A percentile compares a stretch with the other conserved stretches of the same genome.
phyloP scores from a whole-genome alignment of 345 rosid genomes.

The Anacardium occidentale region DNA sequence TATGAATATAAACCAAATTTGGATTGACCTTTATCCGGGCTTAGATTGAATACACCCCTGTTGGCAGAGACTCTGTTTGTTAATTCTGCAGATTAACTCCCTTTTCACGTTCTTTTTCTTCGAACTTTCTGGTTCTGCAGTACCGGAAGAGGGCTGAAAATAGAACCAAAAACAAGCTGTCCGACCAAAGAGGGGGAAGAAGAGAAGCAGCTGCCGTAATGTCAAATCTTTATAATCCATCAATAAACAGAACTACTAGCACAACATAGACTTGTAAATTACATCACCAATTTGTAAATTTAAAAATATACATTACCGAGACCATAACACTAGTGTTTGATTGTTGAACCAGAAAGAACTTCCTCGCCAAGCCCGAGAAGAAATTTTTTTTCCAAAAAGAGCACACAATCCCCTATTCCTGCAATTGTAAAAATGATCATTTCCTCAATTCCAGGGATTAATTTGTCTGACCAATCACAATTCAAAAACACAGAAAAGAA shows the following conservation, averaged over 20 bases:
- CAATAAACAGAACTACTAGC: not conserved
- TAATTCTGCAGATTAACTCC: too few relatives aligned
- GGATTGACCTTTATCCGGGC: too few relatives aligned
- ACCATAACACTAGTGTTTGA: not conserved
- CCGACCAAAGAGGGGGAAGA: too few relatives aligned
- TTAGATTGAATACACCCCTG: too few relatives aligned
- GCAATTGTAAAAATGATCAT: not conserved
- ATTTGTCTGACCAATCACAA: not conserved
- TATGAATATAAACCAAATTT: too few relatives aligned
- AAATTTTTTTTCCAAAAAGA: not conserved
- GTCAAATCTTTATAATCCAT: too few relatives aligned
- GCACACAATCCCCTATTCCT: conserved; percentile 3
- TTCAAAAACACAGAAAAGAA: not conserved
- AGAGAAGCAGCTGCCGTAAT: too few relatives aligned
- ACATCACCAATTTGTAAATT: not conserved
- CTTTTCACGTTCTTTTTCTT: too few relatives aligned
- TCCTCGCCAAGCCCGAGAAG: not conserved
- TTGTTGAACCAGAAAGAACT: not conserved
- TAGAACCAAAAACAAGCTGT: too few relatives aligned
- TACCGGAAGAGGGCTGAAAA: too few relatives aligned
- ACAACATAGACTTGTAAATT: not conserved
- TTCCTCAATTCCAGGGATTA: not conserved
- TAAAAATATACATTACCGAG: not conserved
- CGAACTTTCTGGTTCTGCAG: too few relatives aligned
- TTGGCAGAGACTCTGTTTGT: too few relatives aligned